Evolutionary conservation across 306 rosid genomes (phyloP), one percentile per base, ranked within the genome.

Genomic region (Dalbergia oliveri): DNA sequence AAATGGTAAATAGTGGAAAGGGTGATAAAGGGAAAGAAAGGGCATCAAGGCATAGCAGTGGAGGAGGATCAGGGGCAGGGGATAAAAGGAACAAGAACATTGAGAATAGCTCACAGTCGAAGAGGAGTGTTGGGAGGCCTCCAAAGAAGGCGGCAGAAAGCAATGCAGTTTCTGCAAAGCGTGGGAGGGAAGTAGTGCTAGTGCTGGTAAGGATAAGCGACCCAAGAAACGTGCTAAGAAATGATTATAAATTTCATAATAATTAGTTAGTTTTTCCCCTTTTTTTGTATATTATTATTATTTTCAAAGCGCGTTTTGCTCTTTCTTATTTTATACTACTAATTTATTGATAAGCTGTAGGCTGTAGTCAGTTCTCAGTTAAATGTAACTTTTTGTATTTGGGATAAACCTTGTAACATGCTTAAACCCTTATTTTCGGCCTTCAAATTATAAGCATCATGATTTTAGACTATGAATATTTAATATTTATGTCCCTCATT

Each of bases 61-160:
- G 83, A 5, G 84, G 82, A 62, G 88, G 75, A 3, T 21, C 58
- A 33, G 79, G 59, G 9, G 58, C 87, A 39, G 84, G 76, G 0
- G 89, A 91, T 11, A 91, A 64, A 84, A 91, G 86, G 79, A 84
- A 26, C 23, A 86, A 49, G 11, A 88, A 87, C 10, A 71, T 73
- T 49, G 90, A 87, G 64, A 89, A 77, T 75, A 80, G 62, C 51
- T 84, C 89, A 47, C 94, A 89, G 54, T 90, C 97, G 0, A 93
- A 87, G 85, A 82, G 93, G 47, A 89, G 85, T 26, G 97, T 91
- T 16, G 97, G 97, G n/a, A 85, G 98, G 60, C 98, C 98, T 18
- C 88, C 97, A 1, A 93, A 87, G 88, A 91, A 87, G 63, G 69
- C 79, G 26, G 89, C 84, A 1, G 91, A 89, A 26, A 41, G 84